Base-by-base conservation (phyloP, 768 basidiomycete species). In the Trametes gibbosa region DNA sequence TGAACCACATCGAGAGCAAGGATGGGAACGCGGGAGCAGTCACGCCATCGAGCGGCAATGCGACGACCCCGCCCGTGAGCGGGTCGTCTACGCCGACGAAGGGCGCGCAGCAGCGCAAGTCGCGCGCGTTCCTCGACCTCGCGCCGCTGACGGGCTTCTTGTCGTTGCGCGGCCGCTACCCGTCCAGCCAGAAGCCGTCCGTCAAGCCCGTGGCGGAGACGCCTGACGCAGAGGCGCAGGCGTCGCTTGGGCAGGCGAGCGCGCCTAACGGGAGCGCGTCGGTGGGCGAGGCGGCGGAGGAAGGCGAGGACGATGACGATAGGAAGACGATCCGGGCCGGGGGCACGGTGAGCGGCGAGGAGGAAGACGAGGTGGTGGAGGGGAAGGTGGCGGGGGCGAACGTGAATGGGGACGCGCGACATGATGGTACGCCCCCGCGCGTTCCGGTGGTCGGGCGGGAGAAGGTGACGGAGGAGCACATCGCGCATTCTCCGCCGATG, bases 81-180 rank as follows among this genome's bases (percentile, higher is more conserved):
- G 84, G 86, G 2, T 68, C 79, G 16, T 81, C 78, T 2, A 87
- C 87, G 12, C 86, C 87, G 3, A 86, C 69, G 13, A 71, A 72
- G 43, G 63, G 73, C 39, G 66, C 72, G 34, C 62, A 57, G 34
- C 62, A 57, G 43, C 63, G 68, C 58, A 70, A 66, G 61, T 60
- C 69, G 52, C 62, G 62, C 39, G 61, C 56, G 35, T 84, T 85
- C 74, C 80, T 85, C 65, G 83, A 78, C 63, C 79, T 88, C 62
- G 79, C 82, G 48, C 83, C 86, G 5, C 78, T 89, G 39, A 77
- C 86, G 45, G 85, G 81, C 27, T 83, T 89, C 69, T 80, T 40
- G 82, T 53, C 88, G 68, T 75, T 85, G 53, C 82, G 87, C 37
- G 75, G 79, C 21, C 82, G 86, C 49, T 81, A 87, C 68, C 80